Evolutionary conservation across 2,329 filamentous ascomycete genomes (phyloP).

Genomic region (Xenosphaeropsis pyriputrescens): DNA sequence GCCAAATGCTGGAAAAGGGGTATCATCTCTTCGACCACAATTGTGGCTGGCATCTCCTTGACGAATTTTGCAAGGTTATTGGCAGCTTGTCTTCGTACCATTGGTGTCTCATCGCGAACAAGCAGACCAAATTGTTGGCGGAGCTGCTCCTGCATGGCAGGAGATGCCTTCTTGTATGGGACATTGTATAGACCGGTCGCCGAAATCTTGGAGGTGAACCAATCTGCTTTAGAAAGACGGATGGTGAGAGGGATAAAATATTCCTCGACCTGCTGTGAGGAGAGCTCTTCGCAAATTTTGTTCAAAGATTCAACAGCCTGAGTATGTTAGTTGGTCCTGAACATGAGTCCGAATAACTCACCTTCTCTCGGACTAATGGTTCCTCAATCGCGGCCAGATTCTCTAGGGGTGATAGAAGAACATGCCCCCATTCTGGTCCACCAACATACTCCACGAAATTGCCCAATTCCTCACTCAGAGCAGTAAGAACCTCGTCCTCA

Average conservation of each 20-base stretch:
- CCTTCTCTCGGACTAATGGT: constrained; percentile 95
- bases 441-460: constrained; percentile 97
- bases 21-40: constrained; percentile 98
- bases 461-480: constrained; percentile 90
- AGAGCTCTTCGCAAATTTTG: constrained; percentile 93
- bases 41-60: constrained; percentile 82
- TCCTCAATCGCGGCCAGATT: constrained; percentile 98
- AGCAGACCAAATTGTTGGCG: constrained; percentile 84
- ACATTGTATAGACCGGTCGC: constrained; percentile 89
- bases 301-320: constrained; percentile 98
- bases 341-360: constrained; percentile 22
- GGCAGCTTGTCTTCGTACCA: constrained; percentile 93
- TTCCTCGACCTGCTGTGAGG: constrained; percentile 85
- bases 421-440: constrained; percentile 84
- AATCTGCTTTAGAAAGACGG: constrained; percentile 96
- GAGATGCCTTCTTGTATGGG: constrained; percentile 83
- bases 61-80: constrained; percentile 96
- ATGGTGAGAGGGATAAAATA: constrained; percentile 93
- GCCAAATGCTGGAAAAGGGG: constrained; percentile 95
- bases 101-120: constrained; percentile 96
- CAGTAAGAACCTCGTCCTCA: constrained; percentile 95
- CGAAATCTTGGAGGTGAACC: constrained; percentile 99
- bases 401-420: constrained; percentile 91
- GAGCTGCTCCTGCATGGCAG: constrained; percentile 78
- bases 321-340: constrained; percentile 4